These are phyloP conservation scores for Trichosporon sp. DNA, from an alignment of 1,284 basidiomycete species.

Conservation along the genomic window DNA sequence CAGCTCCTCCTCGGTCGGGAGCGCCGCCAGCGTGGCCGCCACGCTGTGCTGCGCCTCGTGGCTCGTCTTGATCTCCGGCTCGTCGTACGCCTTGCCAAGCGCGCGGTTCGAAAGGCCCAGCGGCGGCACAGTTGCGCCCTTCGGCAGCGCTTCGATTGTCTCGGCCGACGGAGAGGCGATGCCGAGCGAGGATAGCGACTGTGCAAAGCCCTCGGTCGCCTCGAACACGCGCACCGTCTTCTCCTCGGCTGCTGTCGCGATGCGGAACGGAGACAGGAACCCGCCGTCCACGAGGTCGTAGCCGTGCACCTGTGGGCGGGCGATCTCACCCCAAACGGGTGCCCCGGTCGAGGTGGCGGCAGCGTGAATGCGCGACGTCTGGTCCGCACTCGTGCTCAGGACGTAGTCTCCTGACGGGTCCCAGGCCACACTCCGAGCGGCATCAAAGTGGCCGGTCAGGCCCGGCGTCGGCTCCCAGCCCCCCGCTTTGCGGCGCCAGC, in stretches of 20 bases:
- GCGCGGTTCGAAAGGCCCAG: conserved; percentile 68
- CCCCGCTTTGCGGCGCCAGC: conserved; percentile 59
- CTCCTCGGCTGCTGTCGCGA: conserved; percentile 85
- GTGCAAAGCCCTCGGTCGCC: conserved; percentile 72
- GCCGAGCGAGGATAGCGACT: conserved; percentile 54
- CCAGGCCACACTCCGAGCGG: conserved; percentile 76
- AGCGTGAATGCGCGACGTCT: conserved; percentile 82
- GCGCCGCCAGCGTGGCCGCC: conserved; percentile 41
- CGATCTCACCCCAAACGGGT: conserved; percentile 75
- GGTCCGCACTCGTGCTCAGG: conserved; percentile 76
- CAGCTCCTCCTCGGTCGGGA: conserved; percentile 59
- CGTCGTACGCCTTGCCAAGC: conserved; percentile 59
- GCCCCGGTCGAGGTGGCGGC: conserved; percentile 36
- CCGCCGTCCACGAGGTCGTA: conserved; percentile 80
- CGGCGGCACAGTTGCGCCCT: conserved; percentile 68
- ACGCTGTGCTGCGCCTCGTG: conserved; percentile 45
- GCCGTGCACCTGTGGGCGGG: conserved; percentile 87
- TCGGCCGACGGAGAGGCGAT: conserved; percentile 13
- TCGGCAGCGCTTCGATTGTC: conserved; percentile 24
- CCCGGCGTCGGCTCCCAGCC: conserved; percentile 73
- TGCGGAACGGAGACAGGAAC: conserved; percentile 69
- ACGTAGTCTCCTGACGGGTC: conserved; percentile 77
- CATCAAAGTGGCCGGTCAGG: conserved; percentile 71
- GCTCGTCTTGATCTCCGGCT: conserved; percentile 26
- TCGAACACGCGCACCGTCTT: conserved; percentile 88